Percentiles rank a stretch among this genome's conserved stretches.
Evolutionary conservation across 2,329 filamentous ascomycete genomes (phyloP).

Genomic region (Xylariales sp.): DNA sequence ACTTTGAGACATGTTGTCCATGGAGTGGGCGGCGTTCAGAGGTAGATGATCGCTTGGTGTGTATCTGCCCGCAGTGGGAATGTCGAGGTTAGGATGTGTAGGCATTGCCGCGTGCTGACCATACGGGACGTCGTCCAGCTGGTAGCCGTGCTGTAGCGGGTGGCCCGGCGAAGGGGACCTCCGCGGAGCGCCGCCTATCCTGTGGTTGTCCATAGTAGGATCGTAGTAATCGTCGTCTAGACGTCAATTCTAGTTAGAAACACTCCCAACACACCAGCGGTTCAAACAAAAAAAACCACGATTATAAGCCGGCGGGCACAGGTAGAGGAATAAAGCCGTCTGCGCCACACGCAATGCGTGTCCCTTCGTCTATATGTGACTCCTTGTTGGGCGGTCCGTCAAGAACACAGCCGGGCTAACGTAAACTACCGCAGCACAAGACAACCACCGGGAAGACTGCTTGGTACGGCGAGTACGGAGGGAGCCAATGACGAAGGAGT

Average conservation of each 20-base stretch:
- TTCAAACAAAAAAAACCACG: constrained; percentile 14
- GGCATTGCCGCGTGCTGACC: constrained; percentile 36
- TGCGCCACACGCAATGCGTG: constrained; percentile 6
- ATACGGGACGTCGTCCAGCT: constrained; percentile 76
- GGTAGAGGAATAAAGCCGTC: constrained; percentile 4
- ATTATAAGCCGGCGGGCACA: background rate
- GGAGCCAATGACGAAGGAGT: background rate
- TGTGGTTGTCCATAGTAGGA: constrained; percentile 50
- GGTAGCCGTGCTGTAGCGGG: constrained; percentile 70
- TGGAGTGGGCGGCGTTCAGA: constrained; percentile 71
- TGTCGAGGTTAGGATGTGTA: constrained; percentile 4
- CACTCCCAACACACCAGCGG: constrained; percentile 11
- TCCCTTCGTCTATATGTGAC: background rate
- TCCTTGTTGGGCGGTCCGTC: background rate
- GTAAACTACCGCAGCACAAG: too few relatives aligned
- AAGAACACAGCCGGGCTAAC: too few relatives aligned
- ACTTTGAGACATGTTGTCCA: constrained; percentile 42
- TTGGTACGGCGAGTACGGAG: too few relatives aligned
- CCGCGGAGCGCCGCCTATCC: constrained; percentile 33
- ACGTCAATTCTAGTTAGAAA: constrained; percentile 11
- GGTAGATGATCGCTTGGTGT: constrained; percentile 73
- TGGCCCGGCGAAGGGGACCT: constrained; percentile 75
- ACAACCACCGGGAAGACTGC: too few relatives aligned
- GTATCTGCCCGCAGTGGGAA: constrained; percentile 37
- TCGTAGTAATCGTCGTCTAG: constrained; percentile 58